Evolutionary conservation across 257 asterid species (phyloP), one percentile per base, ranked within the genome.

Genomic region (Ocimum tenuiflorum): DNA sequence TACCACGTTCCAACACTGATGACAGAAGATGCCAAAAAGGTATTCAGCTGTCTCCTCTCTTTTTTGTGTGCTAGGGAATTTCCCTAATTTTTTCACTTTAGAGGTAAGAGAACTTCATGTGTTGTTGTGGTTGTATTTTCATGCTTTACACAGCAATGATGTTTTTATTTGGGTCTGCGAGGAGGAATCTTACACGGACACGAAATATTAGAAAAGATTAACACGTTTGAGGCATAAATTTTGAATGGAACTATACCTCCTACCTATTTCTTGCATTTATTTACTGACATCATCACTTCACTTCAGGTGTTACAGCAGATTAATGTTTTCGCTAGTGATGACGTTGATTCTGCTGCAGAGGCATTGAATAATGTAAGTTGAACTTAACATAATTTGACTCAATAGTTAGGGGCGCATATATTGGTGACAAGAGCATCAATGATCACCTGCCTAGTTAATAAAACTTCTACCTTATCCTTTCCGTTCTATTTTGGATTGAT

Each of bases 341-440:
- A 94, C 54, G 59, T 90, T 75, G 96, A 90, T 72, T 67, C 95
- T 66, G 99, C 96, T 67, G 95, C 99, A 18, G 96, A 94, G 74
- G 91, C 91, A 65, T 63, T 94, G 63, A 81, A 90, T 67, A 88
- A 88, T 73, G 99, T 90, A 90, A 90, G 92, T 78, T 39, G 45
- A 33, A 56, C 63, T 43, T n/a, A 11, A 23, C 52, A 17, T 35
- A 52, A 23, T 13, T 33, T 22, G 15, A 12, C 17, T 38, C 1
- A 1, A 1, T 1, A 24, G 31, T 24, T 19, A 4, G 8, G 12
- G n/a, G 46, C 48, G 4, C 29, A 49, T 48, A 63, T 72, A 18
- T 19, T n/a, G n/a, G n/a, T n/a, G n/a, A n/a, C n/a, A n/a, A n/a
- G n/a, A n/a, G n/a, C n/a, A n/a, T 45, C 6, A 33, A 60, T 55